Base-by-base conservation (phyloP, 495 filamentous ascomycete species). In the Xylaria acuta region DNA sequence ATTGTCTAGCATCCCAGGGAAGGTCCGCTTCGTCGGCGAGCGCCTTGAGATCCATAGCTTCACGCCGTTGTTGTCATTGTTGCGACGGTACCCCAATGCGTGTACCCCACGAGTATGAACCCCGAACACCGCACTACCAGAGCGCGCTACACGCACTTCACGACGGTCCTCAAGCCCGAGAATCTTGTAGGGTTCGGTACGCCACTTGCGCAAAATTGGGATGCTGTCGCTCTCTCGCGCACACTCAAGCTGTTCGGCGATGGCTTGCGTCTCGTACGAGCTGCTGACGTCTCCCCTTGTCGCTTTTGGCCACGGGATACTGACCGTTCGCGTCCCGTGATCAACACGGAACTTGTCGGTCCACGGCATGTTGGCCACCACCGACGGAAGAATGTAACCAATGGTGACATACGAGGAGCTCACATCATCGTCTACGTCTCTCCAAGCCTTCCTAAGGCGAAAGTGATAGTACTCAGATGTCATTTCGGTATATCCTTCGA, bases 141-240 rank as follows among this genome's bases (percentile, higher is more conserved):
- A n/a, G n/a, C n/a, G n/a, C n/a, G n/a, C n/a, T n/a, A n/a, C n/a
- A n/a, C n/a, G n/a, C n/a, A n/a, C n/a, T n/a, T n/a, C n/a, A n/a
- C n/a, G n/a, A n/a, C n/a, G n/a, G n/a, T n/a, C n/a, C n/a, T 77
- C 76, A 54, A 54, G 51, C 0, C 80, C 79, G 12, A 82, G 62
- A 62, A 86, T 75, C 30, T 80, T 76, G 75, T 80, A 83, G n/a
- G 77, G 69, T 63, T 86, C 83, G 54, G 75, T 79, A 58, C 81
- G 76, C 70, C 72, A 77, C n/a, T n/a, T n/a, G n/a, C n/a, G n/a
- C n/a, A n/a, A n/a, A n/a, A n/a, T n/a, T n/a, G n/a, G n/a, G n/a
- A n/a, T n/a, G n/a, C n/a, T n/a, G n/a, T n/a, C n/a, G n/a, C n/a
- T 72, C 64, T 75, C 76, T n/a, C 75, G 74, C 40, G 75, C 76